Conservation (phyloP, 2,329 filamentous ascomycete species). For the Calonectria hongkongensis region DNA sequence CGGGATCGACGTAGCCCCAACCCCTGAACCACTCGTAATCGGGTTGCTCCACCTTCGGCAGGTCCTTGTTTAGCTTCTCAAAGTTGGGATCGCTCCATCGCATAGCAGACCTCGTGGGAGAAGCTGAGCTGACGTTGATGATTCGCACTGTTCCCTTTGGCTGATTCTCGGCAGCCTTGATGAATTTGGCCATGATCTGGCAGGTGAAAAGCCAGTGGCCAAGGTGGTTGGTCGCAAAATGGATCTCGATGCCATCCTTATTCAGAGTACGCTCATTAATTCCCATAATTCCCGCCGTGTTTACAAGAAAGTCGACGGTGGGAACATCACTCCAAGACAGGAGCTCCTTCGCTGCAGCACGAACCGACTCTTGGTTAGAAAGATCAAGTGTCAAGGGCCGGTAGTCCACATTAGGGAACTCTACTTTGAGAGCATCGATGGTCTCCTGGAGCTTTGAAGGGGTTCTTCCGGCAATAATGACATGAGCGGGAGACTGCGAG, state of each 20-base stretch:
- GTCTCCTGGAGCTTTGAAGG: constrained; percentile 60
- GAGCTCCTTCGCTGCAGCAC: constrained; percentile 59
- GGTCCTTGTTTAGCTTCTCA: constrained; percentile 55
- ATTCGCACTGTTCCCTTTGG: constrained; percentile 60
- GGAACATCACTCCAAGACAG: constrained; percentile 55
- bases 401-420: constrained; percentile 58
- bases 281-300: constrained; percentile 63
- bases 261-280: constrained; percentile 55
- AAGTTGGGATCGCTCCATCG: constrained; percentile 67
- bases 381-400: constrained; percentile 62
- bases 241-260: constrained; percentile 61
- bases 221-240: constrained; percentile 62
- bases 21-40: constrained; percentile 27
- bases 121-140: constrained; percentile 65
- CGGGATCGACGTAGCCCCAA: constrained; percentile 45
- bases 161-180: constrained; percentile 52
- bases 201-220: constrained; percentile 62
- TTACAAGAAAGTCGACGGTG: constrained; percentile 61
- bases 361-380: constrained; percentile 61
- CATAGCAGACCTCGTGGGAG: constrained; percentile 61
- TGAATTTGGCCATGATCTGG: constrained; percentile 60
- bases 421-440: constrained; percentile 57
- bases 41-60: constrained; percentile 47
- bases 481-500: constrained; percentile 56
- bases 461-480: constrained; percentile 65